Conservation (phyloP, 2,329 filamentous ascomycete genomes). For the Xylaria sp. region DNA sequence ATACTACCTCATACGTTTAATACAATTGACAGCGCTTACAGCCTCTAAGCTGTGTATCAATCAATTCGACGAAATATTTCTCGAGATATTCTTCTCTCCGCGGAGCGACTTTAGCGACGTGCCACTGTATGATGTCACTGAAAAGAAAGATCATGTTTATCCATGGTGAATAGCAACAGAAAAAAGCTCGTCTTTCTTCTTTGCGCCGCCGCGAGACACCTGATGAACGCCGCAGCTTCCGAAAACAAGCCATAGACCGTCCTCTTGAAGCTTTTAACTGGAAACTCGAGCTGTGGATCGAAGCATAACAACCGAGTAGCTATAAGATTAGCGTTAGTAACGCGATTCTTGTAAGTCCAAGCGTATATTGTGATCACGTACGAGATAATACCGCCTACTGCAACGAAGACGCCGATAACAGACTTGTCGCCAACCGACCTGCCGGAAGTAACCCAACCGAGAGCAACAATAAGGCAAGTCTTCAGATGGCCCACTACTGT, state of each 20-base stretch:
- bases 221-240: slow-evolving; percentile 33
- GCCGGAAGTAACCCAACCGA: slow-evolving; percentile 69
- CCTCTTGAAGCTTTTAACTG: slow-evolving; percentile 28
- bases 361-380: slow-evolving; percentile 52
- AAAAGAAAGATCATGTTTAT: background rate
- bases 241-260: slow-evolving; percentile 10
- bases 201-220: background rate
- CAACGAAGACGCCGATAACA: slow-evolving; percentile 65
- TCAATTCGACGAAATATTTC: background rate
- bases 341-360: background rate
- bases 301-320: slow-evolving; percentile 62
- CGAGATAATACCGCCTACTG: slow-evolving; percentile 67
- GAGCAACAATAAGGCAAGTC: slow-evolving; percentile 72
- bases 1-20: slow-evolving; percentile 8
- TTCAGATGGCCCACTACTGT: slow-evolving; percentile 75
- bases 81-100: background rate
- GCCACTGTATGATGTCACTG: background rate
- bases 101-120: background rate
- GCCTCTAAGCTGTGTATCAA: background rate
- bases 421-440: slow-evolving; percentile 67
- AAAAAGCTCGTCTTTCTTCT: background rate
- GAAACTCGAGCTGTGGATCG: slow-evolving; percentile 52
- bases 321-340: slow-evolving; percentile 43
- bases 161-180: background rate
- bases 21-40: slow-evolving; percentile 5